Conservation (phyloP, 805 yeast species). For the Candida koratica region DNA sequence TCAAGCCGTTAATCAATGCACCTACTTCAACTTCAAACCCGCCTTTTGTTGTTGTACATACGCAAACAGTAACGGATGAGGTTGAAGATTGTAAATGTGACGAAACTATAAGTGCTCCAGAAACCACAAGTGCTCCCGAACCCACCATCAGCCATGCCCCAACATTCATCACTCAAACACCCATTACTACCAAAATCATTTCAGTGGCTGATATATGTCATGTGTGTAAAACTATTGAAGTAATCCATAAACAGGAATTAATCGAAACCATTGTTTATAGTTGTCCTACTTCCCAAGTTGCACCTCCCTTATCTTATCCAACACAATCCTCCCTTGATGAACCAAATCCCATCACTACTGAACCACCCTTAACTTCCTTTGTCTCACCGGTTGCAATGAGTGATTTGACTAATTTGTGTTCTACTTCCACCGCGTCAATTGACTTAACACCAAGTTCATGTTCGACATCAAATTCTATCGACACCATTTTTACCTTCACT, state of each 20-base stretch:
- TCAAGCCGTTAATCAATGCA: constrained; percentile 2
- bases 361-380: constrained; percentile 20
- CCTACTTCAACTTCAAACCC: neutral
- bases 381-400: constrained; percentile 19
- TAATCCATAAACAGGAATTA: constrained; percentile 11
- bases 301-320: constrained; percentile 18
- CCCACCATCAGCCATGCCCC: neutral
- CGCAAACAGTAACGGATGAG: constrained; percentile 7
- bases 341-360: constrained; percentile 25
- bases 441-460: neutral
- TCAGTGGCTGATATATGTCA: constrained; percentile 4
- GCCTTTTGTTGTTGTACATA: constrained; percentile 27
- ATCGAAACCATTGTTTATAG: constrained; percentile 23
- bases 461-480: neutral
- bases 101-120: no score
- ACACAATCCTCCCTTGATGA: constrained; percentile 12
- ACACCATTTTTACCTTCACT: constrained; percentile 1
- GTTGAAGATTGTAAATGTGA: constrained; percentile 7
- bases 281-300: constrained; percentile 19
- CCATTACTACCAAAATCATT: constrained; percentile 23
- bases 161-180: constrained; percentile 13
- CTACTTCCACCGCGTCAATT: neutral
- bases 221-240: constrained; percentile 7
- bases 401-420: constrained; percentile 1
- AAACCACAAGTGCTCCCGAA: neutral